Conservation (phyloP, 768 basidiomycete genomes). For the Floccularia luteovirens region DNA sequence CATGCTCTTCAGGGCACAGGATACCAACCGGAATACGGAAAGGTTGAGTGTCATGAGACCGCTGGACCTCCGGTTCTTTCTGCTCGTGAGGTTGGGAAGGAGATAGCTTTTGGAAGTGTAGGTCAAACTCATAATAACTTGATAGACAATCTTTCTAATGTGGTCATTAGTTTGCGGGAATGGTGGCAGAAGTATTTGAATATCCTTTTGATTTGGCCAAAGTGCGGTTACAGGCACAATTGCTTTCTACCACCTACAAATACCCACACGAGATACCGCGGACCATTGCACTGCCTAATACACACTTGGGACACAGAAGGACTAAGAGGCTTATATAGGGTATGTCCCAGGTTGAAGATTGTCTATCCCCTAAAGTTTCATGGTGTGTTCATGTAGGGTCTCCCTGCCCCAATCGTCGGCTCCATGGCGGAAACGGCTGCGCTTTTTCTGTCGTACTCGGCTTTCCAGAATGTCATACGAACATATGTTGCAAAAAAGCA, state of each 20-base stretch:
- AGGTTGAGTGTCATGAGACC: too few species aligned
- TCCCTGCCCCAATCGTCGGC: constrained; percentile 86
- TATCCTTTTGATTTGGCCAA: constrained; percentile 96
- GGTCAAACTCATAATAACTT: constrained; percentile 14
- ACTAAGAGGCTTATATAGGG: constrained; percentile 78
- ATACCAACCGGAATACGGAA: neutral
- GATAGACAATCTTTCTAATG: neutral
- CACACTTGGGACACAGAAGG: constrained; percentile 83
- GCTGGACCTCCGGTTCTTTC: constrained; percentile 8
- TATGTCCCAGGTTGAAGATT: constrained; percentile 27
- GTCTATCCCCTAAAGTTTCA: too few species aligned
- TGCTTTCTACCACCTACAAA: constrained; percentile 55
- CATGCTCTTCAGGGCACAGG: too few species aligned
- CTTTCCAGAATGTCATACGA: constrained; percentile 59
- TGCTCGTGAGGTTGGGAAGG: constrained; percentile 27
- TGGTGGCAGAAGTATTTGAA: constrained; percentile 77
- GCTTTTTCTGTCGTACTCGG: constrained; percentile 81
- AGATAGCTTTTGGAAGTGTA: constrained; percentile 53
- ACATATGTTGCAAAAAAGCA: constrained; percentile 14
- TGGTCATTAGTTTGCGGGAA: constrained; percentile 46
- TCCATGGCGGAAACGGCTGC: constrained; percentile 91
- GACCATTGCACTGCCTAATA: constrained; percentile 80
- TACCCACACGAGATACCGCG: constrained; percentile 52
- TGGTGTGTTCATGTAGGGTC: too few species aligned
- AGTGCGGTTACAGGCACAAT: constrained; percentile 88